phyloP scores from a whole-genome alignment of 345 rosid species.

The Conringia planisiliqua region DNA sequence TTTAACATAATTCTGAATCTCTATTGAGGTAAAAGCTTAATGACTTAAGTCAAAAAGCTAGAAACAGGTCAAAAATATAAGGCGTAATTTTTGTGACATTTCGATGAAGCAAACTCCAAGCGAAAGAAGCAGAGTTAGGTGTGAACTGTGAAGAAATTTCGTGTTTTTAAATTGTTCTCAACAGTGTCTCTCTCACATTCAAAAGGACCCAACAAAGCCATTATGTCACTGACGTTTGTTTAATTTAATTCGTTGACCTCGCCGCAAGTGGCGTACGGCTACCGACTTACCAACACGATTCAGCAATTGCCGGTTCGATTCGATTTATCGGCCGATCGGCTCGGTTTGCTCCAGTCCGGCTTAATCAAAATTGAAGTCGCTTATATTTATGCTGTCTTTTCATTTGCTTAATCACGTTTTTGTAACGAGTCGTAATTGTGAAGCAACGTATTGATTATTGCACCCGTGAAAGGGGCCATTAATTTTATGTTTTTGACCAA shows the following conservation, averaged over 20 bases:
- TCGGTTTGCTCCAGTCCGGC: background rate
- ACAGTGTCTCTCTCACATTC: background rate
- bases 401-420: slow-evolving; percentile 17
- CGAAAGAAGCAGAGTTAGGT: background rate
- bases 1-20: background rate
- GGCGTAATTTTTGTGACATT: background rate
- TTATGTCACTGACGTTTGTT: background rate
- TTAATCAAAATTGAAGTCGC: background rate
- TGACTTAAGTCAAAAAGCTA: background rate
- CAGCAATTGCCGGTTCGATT: background rate
- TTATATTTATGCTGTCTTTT: background rate
- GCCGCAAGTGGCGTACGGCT: background rate
- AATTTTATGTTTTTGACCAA: background rate
- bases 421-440: background rate
- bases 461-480: slow-evolving; percentile 16
- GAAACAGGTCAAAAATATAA: background rate
- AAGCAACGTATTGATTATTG: slow-evolving; percentile 14
- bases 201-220: background rate
- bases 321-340: background rate
- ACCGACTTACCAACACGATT: background rate
- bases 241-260: background rate
- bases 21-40: background rate
- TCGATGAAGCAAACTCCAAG: background rate
- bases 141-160: background rate
- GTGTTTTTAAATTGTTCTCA: background rate